Base-by-base conservation (phyloP, 2,329 filamentous ascomycete genomes). In the Aureobasidium pullulans region DNA sequence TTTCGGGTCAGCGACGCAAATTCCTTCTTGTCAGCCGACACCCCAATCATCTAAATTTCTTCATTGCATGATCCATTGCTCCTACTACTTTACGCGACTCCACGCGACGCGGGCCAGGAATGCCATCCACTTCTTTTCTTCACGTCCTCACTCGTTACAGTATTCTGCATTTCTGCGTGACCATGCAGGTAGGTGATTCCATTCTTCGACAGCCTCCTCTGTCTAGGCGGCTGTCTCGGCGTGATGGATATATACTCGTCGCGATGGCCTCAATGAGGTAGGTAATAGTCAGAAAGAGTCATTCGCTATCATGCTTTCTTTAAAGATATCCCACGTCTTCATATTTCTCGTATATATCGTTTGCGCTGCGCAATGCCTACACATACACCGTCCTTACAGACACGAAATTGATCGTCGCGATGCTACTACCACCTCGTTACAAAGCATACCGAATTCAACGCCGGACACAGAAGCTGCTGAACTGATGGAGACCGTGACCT, bases 151-250 rank as follows among this genome's bases (percentile, higher is more conserved):
- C 43, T 57, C 42, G 47, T 48, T 32, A 29, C 43, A 36, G 40
- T 57, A 46, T 44, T 29, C 52, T 57, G 52, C 54, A 57, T 57
- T 57, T 47, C 43, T 57, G 54, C 54, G 54, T 57, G 54, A 57
- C 34, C 43, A 57, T 47, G 19, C 13, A 56, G 40, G 28, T 56
- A 56, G 28, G 52, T 16, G 2, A 31, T 16, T n/a, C n/a, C 48
- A 54, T 60, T 60, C 48, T 60, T 46, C 16, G 36, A 54, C 48
- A 60, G 58, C 58, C 58, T 60, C 48, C 58, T 46, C 19, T 48
- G 4, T 47, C 31, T 52, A 8, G 36, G 15, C 6, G 10, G 15
- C 40, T 13, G 19, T 40, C 36, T 59, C 29, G 15, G 42, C 32
- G 37, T 10, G 13, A 39, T 28, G 16, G 13, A 47, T 48, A 57